phyloP scores from a whole-genome alignment of 2,329 filamentous ascomycete species.

The Scedosporium aurantiacum region DNA sequence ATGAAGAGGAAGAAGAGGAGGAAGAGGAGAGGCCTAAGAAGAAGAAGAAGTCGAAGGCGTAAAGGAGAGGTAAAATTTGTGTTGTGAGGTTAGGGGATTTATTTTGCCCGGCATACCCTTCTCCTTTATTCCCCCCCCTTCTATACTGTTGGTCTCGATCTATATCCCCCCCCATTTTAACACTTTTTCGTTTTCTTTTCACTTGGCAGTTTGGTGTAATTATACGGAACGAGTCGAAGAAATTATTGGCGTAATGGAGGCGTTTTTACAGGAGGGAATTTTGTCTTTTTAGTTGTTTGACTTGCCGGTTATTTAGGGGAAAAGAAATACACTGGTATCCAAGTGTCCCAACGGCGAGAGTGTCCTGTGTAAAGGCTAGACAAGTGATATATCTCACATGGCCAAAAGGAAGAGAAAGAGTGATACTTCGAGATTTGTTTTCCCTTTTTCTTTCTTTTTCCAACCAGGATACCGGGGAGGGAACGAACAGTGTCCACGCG shows the following conservation, averaged over 20 bases:
- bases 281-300: neutral
- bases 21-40: slow-evolving; percentile 37
- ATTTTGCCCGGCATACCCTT: neutral
- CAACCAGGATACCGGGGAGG: too few species aligned
- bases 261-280: neutral
- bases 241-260: neutral
- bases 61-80: slow-evolving; percentile 5
- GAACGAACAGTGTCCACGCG: too few species aligned
- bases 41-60: slow-evolving; percentile 24
- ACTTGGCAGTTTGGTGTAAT: neutral
- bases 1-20: slow-evolving; percentile 27
- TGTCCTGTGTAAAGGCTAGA: too few species aligned
- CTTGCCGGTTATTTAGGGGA: neutral
- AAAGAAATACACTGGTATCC: neutral
- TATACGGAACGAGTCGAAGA: neutral
- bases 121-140: neutral
- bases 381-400: too few species aligned
- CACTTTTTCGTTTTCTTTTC: neutral
- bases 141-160: neutral
- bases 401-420: too few species aligned
- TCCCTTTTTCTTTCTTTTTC: too few species aligned
- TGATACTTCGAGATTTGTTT: too few species aligned
- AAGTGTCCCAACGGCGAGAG: too few species aligned
- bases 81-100: slow-evolving; percentile 1
- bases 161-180: neutral